Base-by-base conservation (phyloP, 2,329 filamentous ascomycete species). In the Paracoccidioides brasiliensis region DNA sequence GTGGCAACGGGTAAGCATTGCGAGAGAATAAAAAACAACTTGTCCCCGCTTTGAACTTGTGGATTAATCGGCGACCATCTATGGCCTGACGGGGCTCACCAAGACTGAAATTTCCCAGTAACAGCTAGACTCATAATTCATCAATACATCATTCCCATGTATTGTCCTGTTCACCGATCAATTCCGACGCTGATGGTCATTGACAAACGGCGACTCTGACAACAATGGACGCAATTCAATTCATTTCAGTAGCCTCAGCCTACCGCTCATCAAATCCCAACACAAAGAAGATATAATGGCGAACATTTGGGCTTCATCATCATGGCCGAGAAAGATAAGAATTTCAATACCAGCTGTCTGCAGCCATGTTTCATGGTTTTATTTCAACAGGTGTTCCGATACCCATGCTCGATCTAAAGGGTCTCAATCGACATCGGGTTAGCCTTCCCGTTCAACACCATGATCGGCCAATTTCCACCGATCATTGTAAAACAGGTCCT, bases 321-420 rank as follows among this genome's bases (percentile, higher is more conserved):
- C 55, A 78, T 82, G 62, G 90, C 86, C 0, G 90, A 86, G 86
- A 67, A 87, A 1, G 90, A 88, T 76, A 90, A 90, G 71, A 22
- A 22, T 22, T 1, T 22, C 22, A 22, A 22, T 22, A 22, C 22
- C 22, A 45, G 43, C 43, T 4, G 5, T 6, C 14, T 30, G 6
- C 22, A 10, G 22, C 30, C 30, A 4, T 10, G 4, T 44, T 44
- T 44, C 8, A 44, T 30, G 5, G 22, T 28, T 12, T 44, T 44
- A 44, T 28, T 30, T 10, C 14, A 9, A 12, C 3, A 5, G 22
- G 12, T 42, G 15, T 42, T 42, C 70, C 70, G 86, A 90, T 69
- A 90, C 84, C 2, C 80, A 83, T 58, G 90, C 85, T 0, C 79
- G 86, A 42, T 77, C 81, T 88, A 88, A 72, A 86, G 85, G 62